A percentile compares a stretch with the other conserved stretches of the same genome.
phyloP scores from a whole-genome alignment of 441 rosid genomes.

The Bruguiera hainesii region DNA sequence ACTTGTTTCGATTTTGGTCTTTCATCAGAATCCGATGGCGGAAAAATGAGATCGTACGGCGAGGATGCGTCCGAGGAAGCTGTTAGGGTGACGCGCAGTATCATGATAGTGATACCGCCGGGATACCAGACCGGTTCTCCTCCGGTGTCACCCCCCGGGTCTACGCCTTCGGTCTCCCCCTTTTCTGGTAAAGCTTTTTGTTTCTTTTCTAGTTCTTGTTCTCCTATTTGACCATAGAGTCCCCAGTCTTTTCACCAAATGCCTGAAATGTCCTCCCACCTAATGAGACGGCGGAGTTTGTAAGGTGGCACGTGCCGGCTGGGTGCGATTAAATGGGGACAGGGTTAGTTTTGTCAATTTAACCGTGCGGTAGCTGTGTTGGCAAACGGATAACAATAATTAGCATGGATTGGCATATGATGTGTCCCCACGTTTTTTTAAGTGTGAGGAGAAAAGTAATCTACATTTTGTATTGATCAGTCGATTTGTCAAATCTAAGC shows the following conservation, averaged over 20 bases:
- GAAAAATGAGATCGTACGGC: conserved; percentile 44
- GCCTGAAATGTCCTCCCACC: conserved; percentile 8
- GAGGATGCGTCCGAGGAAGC: conserved; percentile 43
- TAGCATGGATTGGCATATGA: not conserved
- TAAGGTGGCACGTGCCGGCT: not conserved
- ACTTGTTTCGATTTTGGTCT: not conserved
- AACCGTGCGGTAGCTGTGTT: not conserved
- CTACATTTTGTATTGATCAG: not conserved
- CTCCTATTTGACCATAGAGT: not conserved
- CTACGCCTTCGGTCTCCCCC: conserved; percentile 76
- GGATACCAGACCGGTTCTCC: conserved; percentile 66
- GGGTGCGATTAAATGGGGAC: not conserved
- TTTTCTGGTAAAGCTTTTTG: conserved; percentile 58
- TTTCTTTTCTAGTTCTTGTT: not conserved
- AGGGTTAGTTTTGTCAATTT: conserved; percentile 21
- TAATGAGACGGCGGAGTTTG: too few relatives aligned
- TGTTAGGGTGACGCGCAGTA: conserved; percentile 66
- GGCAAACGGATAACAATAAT: not conserved
- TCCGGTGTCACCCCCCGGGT: conserved; percentile 79
- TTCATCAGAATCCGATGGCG: conserved; percentile 50
- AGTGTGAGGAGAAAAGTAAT: not conserved
- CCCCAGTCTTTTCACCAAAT: conserved; percentile 4
- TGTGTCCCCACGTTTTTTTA: not conserved
- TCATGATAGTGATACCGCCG: conserved; percentile 83
- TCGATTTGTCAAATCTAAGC: too few relatives aligned